Percentiles rank a stretch among this genome's conserved stretches.
Evolutionary conservation across 2,329 filamentous ascomycete genomes (phyloP).

Genomic region (Coniochaeta ligniaria): DNA sequence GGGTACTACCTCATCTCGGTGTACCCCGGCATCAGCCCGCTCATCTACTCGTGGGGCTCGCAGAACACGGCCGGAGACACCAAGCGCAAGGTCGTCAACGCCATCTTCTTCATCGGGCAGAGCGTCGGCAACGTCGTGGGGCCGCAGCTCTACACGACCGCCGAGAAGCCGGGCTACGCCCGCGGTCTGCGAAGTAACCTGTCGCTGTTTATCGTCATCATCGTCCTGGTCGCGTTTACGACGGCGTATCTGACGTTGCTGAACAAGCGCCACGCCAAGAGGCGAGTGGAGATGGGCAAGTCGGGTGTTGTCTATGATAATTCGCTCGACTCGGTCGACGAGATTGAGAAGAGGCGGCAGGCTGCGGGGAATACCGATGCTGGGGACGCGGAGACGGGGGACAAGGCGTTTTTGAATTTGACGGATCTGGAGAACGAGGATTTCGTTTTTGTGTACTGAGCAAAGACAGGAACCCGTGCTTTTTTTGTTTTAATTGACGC

Average conservation of each 20-base stretch:
- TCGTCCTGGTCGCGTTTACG: constrained; percentile 32
- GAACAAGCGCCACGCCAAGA: constrained; percentile 47
- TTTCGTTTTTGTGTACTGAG: constrained; percentile 47
- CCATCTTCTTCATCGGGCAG: constrained; percentile 57
- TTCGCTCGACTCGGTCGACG: constrained; percentile 41
- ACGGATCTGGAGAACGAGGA: constrained; percentile 55
- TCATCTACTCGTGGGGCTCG: constrained; percentile 54
- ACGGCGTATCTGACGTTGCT: constrained; percentile 41
- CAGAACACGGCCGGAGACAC: constrained; percentile 63
- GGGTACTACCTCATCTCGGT: constrained; percentile 39
- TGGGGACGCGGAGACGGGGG: constrained; percentile 23
- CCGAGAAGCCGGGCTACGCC: constrained; percentile 47
- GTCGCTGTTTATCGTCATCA: constrained; percentile 52
- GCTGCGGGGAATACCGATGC: constrained; percentile 19
- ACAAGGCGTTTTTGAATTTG: constrained; percentile 39
- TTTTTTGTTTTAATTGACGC: too few species aligned
- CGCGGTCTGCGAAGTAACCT: constrained; percentile 54
- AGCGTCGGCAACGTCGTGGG: constrained; percentile 61
- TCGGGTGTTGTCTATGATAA: constrained; percentile 49
- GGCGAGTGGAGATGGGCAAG: constrained; percentile 52
- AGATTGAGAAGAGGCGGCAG: constrained; percentile 29
- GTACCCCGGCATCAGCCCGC: constrained; percentile 33
- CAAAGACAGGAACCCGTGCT: too few species aligned
- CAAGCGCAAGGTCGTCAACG: constrained; percentile 60
- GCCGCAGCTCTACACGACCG: constrained; percentile 55